These are phyloP conservation scores for Chenopodium formosanum DNA, from an alignment of 148 eudicot genomes.

Conservation along the genomic window DNA sequence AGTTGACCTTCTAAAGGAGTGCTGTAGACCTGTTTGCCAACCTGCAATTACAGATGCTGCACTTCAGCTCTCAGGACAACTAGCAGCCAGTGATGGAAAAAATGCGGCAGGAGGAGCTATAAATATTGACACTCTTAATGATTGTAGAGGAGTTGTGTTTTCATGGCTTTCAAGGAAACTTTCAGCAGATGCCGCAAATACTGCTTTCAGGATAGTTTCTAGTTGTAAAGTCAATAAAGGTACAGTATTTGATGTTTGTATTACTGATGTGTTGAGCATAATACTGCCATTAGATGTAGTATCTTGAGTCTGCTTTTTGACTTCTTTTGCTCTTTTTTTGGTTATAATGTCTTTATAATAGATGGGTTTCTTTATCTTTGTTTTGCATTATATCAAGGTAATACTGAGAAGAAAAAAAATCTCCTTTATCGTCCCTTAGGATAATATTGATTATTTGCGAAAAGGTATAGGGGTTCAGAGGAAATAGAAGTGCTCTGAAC, in stretches of 20 bases:
- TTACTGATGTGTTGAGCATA: constrained; percentile 3
- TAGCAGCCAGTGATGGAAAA: constrained; percentile 28
- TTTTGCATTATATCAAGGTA: neutral
- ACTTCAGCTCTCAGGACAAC: constrained; percentile 50
- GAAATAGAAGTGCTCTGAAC: neutral
- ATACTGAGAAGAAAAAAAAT: neutral
- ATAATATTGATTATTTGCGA: neutral
- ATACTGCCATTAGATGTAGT: constrained; percentile 1
- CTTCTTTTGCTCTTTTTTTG: neutral
- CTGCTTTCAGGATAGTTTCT: constrained; percentile 67
- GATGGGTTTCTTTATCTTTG: neutral
- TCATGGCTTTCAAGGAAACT: constrained; percentile 91
- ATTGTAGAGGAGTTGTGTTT: constrained; percentile 84
- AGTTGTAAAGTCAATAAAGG: constrained; percentile 95
- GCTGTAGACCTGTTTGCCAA: constrained; percentile 86
- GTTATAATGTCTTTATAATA: neutral
- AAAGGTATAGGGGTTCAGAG: neutral
- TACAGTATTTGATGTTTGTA: constrained; percentile 22
- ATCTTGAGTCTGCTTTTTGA: neutral
- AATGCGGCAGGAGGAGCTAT: constrained; percentile 42
- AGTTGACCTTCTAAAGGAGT: constrained; percentile 86
- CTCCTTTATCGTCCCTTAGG: neutral
- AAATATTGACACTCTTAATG: constrained; percentile 50
- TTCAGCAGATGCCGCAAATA: constrained; percentile 64
- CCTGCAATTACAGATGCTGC: constrained; percentile 84